phyloP scores from a whole-genome alignment of 2,329 filamentous ascomycete species.

The Seiridium unicorne region DNA sequence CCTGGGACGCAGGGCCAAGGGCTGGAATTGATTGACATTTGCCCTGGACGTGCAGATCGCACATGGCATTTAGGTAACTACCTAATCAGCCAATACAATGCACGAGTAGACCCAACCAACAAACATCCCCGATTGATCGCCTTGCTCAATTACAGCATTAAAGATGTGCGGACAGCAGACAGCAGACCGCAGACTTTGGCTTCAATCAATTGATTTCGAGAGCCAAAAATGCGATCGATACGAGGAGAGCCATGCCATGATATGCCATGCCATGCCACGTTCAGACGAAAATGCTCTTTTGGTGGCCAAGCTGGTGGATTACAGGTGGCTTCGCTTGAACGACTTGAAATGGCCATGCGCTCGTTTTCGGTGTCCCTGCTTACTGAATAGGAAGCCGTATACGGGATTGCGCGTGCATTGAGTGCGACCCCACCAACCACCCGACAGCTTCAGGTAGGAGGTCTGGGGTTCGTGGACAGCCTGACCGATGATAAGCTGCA shows the following conservation, averaged over 20 bases:
- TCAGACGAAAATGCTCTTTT: too few relatives aligned
- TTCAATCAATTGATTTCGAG: too few relatives aligned
- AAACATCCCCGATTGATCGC: background rate
- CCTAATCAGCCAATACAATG: background rate
- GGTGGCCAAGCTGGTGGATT: too few relatives aligned
- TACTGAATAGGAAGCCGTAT: constrained; percentile 1
- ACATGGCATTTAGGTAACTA: background rate
- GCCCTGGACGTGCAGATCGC: background rate
- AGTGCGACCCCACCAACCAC: background rate
- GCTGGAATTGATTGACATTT: background rate
- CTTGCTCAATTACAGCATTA: background rate
- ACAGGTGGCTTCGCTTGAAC: background rate
- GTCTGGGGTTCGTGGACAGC: background rate
- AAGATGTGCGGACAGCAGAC: background rate
- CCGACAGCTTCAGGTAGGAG: background rate
- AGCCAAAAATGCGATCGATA: too few relatives aligned
- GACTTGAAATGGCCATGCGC: background rate
- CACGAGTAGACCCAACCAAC: background rate
- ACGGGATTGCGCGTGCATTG: background rate
- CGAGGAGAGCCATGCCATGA: too few relatives aligned
- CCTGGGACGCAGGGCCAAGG: too few relatives aligned
- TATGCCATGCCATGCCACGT: too few relatives aligned
- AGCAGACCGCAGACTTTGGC: too few relatives aligned
- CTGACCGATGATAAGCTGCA: too few relatives aligned
- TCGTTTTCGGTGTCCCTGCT: background rate